Percentiles rank a stretch among this genome's conserved stretches.
Conservation (phyloP, 805 yeast species). For the Metschnikowia vanudenii region DNA sequence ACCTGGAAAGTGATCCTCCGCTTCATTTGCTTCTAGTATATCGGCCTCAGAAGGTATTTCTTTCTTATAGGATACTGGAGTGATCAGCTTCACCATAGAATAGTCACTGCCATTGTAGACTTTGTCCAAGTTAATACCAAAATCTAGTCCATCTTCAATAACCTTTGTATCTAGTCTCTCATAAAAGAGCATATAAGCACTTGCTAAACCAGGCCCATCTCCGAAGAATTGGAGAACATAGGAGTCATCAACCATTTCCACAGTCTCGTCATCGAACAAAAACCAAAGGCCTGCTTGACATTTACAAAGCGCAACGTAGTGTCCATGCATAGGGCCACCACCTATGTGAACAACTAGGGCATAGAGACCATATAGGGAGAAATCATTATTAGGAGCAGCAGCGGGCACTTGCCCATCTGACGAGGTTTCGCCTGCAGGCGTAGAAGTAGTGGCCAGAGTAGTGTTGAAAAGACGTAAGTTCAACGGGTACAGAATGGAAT, state of each 20-base stretch:
- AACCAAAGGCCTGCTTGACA: conserved; percentile 82
- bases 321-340: conserved; percentile 98
- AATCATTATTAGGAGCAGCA: conserved; percentile 33
- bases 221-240: conserved; percentile 87
- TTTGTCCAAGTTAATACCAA: conserved; percentile 69
- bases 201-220: conserved; percentile 80
- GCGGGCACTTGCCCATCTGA: conserved; percentile 1
- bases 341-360: conserved; percentile 94
- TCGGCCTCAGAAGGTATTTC: not conserved
- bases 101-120: conserved; percentile 57
- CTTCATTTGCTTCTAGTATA: not conserved
- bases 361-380: conserved; percentile 66
- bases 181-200: conserved; percentile 89
- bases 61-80: conserved; percentile 1
- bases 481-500: conserved; percentile 78
- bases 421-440: conserved; percentile 1
- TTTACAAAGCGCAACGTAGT: conserved; percentile 84
- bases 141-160: conserved; percentile 36
- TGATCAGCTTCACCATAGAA: conserved; percentile 16
- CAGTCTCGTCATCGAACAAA: conserved; percentile 92
- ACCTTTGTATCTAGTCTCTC: conserved; percentile 45
- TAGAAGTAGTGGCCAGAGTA: conserved; percentile 27
- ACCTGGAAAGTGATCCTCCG: not conserved
- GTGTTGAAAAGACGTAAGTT: conserved; percentile 69
- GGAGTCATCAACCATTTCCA: conserved; percentile 79